Evolutionary conservation across 805 yeast genomes (phyloP), one percentile per base, ranked within the genome.

Genomic region (Wickerhamomyces rabaulensis): DNA sequence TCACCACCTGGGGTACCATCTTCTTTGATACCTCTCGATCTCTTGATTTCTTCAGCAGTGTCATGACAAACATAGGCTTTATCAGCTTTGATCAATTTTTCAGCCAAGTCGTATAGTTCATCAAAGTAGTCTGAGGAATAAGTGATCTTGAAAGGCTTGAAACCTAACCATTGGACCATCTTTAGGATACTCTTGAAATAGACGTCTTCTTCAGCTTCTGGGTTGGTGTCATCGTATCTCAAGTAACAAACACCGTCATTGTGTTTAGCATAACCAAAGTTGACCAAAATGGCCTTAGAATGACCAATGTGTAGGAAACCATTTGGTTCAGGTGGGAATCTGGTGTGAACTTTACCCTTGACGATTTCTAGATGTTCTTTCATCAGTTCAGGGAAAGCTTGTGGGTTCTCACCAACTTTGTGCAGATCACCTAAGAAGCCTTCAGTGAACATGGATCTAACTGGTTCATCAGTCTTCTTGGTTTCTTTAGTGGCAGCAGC

Each of bases 281-380:
- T 91, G 45, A 92, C 97, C 80, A 94, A 87, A 63, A 94, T 92
- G 44, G 99, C 99, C 70, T 94, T 94, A 38, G 96, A 86, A 64
- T 94, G 99, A 40, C 99, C 99, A 66, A 94, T 92, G 66, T 94
- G 99, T 62, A 94, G 76, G 64, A 82, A 94, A 57, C 99, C 99
- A 68, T 95, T 92, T 38, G 99, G 99, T 70, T 94, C 99, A 6
- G 99, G 99, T 41, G 99, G 99, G 70, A 94, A 94, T 64, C 99
- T 81, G 4, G 99, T 94, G 58, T 79, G 82, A 25, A 92, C 98
- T 61, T 78, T 75, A 41, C 97, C 96, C 35, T 79, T 76, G 29
- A 96, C 88, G 53, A 79, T 80, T 47, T 76, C 79, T 57, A 89
- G 73, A 65, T 94, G 99, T 54, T 80, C 84, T 53, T 74, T 74